Evolutionary conservation across 768 basidiomycete genomes (phyloP), one percentile per base, ranked within the genome.

Genomic region (Tephrocybe sp.): DNA sequence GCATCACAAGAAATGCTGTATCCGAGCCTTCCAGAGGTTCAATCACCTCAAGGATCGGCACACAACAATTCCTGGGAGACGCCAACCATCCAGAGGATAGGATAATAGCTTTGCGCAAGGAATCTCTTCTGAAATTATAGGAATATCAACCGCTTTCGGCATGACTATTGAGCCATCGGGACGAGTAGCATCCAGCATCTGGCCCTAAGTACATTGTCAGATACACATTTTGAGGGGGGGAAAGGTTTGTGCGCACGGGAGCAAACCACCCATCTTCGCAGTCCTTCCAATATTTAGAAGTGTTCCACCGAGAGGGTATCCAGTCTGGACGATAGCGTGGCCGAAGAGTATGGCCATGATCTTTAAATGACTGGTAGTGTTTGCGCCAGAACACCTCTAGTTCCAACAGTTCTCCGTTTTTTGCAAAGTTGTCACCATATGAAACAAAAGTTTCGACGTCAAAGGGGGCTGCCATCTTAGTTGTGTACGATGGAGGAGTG

Each of bases 61-160:
- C 57, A 5, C 69, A 71, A 43, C 66, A 66, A 23, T 72, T 76
- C 12, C 52, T 49, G 9, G 65, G 54, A 41, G 39, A 41, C n/a
- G 30, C 14, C 39, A 49, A 16, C 12, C 47, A 26, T 14, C 39
- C 47, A 33, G 48, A 41, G 2, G 31, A 40, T 11, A 49, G 17
- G 31, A 40, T 11, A 49, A 13, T n/a, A 41, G 39, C 17, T 11
- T 49, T 10, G 39, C 48, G 3, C 39, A 30, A n/a, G 47, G 47
- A 8, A 48, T 48, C 19, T 48, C 47, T 16, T 48, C 47, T 8
- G 47, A 19, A 13, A 39, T 39, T 3, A 13, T 23, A 32, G 13
- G 39, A 16, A 17, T 17, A 40, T 48, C 23, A 33, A 39, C 19
- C 5, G 39, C 48, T 40, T 48, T 40, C 1, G 40, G 38, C 48